Evolutionary conservation across 2,329 filamentous ascomycete species (phyloP), one percentile per base, ranked within the genome.

Genomic region (Cladosporium sp.): DNA sequence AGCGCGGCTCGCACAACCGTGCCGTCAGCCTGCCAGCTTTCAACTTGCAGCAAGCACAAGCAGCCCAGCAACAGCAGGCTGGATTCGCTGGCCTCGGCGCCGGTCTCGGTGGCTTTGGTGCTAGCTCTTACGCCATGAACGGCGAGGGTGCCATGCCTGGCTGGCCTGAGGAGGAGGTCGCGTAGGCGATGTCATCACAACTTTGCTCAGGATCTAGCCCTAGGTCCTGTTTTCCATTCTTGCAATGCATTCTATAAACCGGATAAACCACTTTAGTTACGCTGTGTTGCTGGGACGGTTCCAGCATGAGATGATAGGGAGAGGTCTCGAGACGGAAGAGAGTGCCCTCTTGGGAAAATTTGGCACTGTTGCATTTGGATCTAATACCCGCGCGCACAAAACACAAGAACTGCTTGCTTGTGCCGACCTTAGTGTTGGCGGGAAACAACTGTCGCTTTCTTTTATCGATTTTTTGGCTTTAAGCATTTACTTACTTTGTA

Each of bases 21-120:
- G 92, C 94, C 36, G 91, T 97, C 60, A 96, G 92, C 72, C 79
- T 99, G 69, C 94, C 94, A 1, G 85, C 84, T 5, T 87, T 87
- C 71, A 84, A 82, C 2, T 82, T 86, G 57, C 74, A 65, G 50
- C 66, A 65, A 34, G 64, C 66, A 15, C 67, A 68, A 50, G 71
- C 74, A 59, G 69, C 69, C 59, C 72, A 74, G 47, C 63, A 69
- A 51, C 76, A 77, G 75, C 40, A 80, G 57, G 75, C 73, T 63
- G 83, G 80, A 58, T 85, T 85, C 65, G 82, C 80, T 11, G 82
- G 83, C 66, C 78, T 86, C 66, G 81, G 80, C 61, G 81, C 81
- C 36, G 83, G 81, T 5, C 78, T 86, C 19, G 81, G 82, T 60
- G 83, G 83, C 17, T 75, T 87, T 50, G 83, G 83, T 37, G 83